Evolutionary conservation across 2,329 filamentous ascomycete species (phyloP), one percentile per base, ranked within the genome.

Genomic region (Alternaria arbusti): DNA sequence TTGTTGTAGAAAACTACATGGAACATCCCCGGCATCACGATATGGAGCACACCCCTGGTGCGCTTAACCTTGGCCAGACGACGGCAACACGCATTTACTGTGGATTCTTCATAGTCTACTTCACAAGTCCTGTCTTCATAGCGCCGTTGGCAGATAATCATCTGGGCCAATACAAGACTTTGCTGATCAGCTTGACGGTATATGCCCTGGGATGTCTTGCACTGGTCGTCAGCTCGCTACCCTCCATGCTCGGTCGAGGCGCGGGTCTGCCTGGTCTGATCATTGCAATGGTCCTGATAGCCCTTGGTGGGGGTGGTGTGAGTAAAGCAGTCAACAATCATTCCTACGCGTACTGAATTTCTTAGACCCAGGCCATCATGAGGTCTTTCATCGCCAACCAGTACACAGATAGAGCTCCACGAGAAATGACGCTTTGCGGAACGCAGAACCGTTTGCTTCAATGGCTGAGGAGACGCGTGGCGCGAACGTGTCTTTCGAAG

Each of bases 101-200:
- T 49, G 86, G 85, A 65, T 88, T 89, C 71, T 85, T 85, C 68
- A 85, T 86, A 70, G 85, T 84, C 67, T 79, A 79, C 15, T 86
- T 83, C 63, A 65, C 80, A 2, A 72, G 74, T 3, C 79, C 81
- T 0, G 60, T 81, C 5, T 45, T 74, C 5, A 75, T 80, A 36
- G 80, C 80, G 5, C 66, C 80, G 43, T 1, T 83, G 7, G 76
- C 80, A 6, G 82, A 83, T 63, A 74, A 70, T n/a, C 78, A 70
- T 54, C 67, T 82, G 12, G 81, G 81, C 13, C 74, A 81, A 36
- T 82, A 79, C 57, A 76, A 68, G 12, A 80, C 78, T 4, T 70
- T 82, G 26, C 61, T 76, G 32, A 63, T 78, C 45, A 74, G 75
- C 51, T 68, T 79, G 20, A 64, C 67, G 57, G 70, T 78, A 6